A percentile compares a stretch with the other conserved stretches of the same genome.
phyloP scores from a whole-genome alignment of 805 yeast species.

The Yarrowia alimentaria region DNA sequence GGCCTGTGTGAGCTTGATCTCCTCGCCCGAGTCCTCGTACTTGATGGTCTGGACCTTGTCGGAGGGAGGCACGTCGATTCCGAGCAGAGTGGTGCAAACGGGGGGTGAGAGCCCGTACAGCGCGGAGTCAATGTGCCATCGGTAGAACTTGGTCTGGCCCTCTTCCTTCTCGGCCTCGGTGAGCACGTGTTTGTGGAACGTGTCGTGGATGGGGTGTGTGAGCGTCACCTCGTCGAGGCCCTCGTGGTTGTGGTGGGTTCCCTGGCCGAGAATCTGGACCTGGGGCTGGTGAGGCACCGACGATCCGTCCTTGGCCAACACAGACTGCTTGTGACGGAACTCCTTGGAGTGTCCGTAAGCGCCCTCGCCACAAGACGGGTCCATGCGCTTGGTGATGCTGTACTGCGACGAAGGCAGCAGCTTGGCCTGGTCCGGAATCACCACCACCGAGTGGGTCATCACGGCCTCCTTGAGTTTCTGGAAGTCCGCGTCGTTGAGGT shows the following conservation, averaged over 20 bases:
- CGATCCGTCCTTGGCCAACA: slow-evolving; percentile 75
- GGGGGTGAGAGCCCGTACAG: slow-evolving; percentile 85
- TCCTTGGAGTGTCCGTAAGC: slow-evolving; percentile 85
- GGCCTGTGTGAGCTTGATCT: slow-evolving; percentile 69
- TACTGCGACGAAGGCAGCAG: slow-evolving; percentile 75
- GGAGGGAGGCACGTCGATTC: slow-evolving; percentile 73
- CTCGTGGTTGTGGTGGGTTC: slow-evolving; percentile 54
- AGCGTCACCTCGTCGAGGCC: slow-evolving; percentile 58
- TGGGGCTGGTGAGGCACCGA: slow-evolving; percentile 82
- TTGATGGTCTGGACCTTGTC: slow-evolving; percentile 54
- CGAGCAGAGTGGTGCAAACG: slow-evolving; percentile 77
- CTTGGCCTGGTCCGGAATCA: slow-evolving; percentile 68
- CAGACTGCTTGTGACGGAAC: slow-evolving; percentile 61
- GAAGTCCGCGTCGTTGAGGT: slow-evolving; percentile 65
- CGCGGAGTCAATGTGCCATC: slow-evolving; percentile 95
- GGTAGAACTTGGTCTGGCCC: slow-evolving; percentile 74
- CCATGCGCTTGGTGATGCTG: slow-evolving; percentile 71
- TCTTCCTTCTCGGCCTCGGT: slow-evolving; percentile 59
- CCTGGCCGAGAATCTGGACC: slow-evolving; percentile 87
- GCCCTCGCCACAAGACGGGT: slow-evolving; percentile 60
- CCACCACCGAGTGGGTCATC: slow-evolving; percentile 65
- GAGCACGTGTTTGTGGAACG: slow-evolving; percentile 70
- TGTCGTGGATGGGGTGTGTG: slow-evolving; percentile 81
- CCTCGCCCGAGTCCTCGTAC: slow-evolving; percentile 66
- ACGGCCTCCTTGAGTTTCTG: slow-evolving; percentile 59